Evolutionary conservation across 2,329 filamentous ascomycete genomes (phyloP).

Genomic region (Alternaria solani): DNA sequence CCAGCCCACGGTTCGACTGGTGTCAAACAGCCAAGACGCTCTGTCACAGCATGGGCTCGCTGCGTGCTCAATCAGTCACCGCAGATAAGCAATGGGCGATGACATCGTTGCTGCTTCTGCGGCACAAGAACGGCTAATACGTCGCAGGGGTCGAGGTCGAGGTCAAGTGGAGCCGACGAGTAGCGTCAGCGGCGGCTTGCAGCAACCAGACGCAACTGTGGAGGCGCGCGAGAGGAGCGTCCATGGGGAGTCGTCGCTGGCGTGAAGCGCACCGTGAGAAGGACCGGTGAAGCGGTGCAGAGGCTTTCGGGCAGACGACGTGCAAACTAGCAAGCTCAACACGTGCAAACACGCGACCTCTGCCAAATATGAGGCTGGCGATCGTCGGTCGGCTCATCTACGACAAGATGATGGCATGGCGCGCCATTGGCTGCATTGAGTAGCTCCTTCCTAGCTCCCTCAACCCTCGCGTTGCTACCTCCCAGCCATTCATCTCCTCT

Average conservation of each 20-base stretch:
- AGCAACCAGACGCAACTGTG: conserved; percentile 17
- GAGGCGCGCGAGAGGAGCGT: conserved; percentile 1
- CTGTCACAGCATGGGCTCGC: conserved; percentile 13
- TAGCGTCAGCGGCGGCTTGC: conserved; percentile 30
- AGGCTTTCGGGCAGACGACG: neutral
- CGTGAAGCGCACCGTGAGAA: neutral
- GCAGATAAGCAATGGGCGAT: conserved; percentile 30
- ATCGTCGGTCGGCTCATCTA: conserved; percentile 9
- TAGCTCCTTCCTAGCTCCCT: conserved; percentile 19
- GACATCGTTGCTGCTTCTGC: conserved; percentile 23
- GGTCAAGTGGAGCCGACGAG: conserved; percentile 23
- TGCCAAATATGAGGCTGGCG: conserved; percentile 3
- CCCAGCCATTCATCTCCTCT: conserved; percentile 15
- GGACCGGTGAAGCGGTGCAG: conserved; percentile 1
- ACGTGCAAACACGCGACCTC: neutral
- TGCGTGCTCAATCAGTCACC: conserved; percentile 19
- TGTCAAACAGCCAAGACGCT: conserved; percentile 5
- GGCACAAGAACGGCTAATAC: conserved; percentile 19
- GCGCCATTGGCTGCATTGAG: conserved; percentile 19
- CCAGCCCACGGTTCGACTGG: conserved; percentile 5
- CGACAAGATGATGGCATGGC: conserved; percentile 13
- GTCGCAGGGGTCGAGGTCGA: conserved; percentile 15
- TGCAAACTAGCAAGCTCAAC: neutral
- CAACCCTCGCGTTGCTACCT: conserved; percentile 17
- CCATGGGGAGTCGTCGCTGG: neutral